Percentiles rank a stretch among this genome's conserved stretches.
Evolutionary conservation across 345 rosid genomes (phyloP).

Genomic region (Citrus glauca): DNA sequence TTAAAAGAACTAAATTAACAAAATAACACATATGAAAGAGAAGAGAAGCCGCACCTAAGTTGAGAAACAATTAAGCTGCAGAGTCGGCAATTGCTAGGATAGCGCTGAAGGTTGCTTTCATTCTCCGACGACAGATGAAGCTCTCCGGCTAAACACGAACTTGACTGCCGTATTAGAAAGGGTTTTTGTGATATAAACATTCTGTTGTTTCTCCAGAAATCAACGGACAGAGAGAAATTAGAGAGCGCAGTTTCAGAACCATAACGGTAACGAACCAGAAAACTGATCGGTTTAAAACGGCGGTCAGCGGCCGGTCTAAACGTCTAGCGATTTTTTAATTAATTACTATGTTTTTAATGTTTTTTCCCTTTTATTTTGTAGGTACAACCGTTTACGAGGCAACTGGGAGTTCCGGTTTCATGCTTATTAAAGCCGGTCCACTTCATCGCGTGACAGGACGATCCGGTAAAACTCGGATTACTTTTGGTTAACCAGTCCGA

Average conservation of each 20-base stretch:
- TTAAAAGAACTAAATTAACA: no score
- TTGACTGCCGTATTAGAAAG: background rate
- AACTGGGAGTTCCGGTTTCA: slow-evolving; percentile 32
- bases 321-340: background rate
- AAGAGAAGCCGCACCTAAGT: no score
- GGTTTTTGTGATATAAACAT: background rate
- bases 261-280: slow-evolving; percentile 12
- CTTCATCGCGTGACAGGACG: slow-evolving; percentile 13
- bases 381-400: background rate
- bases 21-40: no score
- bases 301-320: slow-evolving; percentile 6
- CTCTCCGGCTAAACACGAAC: no score
- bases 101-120: no score
- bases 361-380: background rate
- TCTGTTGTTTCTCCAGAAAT: background rate
- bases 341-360: background rate
- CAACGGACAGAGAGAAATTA: background rate
- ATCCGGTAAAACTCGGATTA: slow-evolving; percentile 24
- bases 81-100: no score
- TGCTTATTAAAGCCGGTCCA: slow-evolving; percentile 24
- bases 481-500: slow-evolving; percentile 15
- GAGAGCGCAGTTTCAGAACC: background rate
- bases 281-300: slow-evolving; percentile 8
- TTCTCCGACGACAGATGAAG: no score
- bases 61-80: no score